Base-by-base conservation (phyloP, 345 rosid genomes). In the Sonneratia alba region DNA sequence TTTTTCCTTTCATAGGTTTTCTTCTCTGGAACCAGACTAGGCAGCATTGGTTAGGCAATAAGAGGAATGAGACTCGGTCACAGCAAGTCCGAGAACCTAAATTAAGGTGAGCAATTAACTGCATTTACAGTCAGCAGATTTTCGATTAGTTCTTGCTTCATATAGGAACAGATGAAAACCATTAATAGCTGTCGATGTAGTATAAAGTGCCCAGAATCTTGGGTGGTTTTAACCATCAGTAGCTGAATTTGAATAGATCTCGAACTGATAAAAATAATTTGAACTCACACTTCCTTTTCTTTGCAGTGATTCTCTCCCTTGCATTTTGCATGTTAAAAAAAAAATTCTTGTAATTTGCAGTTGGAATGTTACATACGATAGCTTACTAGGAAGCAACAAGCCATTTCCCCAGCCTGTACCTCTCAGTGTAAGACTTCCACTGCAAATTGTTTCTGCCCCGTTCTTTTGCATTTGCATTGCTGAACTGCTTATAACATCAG, bases 1-100 rank as follows among this genome's bases (percentile, higher is more conserved):
- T 72, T 37, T 64, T 47, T 34, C 53, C 19, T 69, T 72, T 70
- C 74, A 72, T 77, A 87, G 97, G 97, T 74, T 85, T 86, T 79
- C 85, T 84, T 80, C 90, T 89, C 71, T 92, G 97, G 97, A 85
- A 83, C 76, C 93, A 92, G 79, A 90, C 86, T 3, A 80, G 97
- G 80, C 90, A 88, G 75, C 87, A 81, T 37, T 92, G 97, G 96
- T 36, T 90, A 67, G 87, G 88, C 55, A 88, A 79, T 74, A 89
- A 82, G 77, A 87, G 69, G 74, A 36, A 75, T 7, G 84, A 70
- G n/a, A 79, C 76, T 36, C 75, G 57, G 9, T n/a, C 71, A 57
- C 75, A 70, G 18, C 80, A 72, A 43, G 79, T 73, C 72, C 85
- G 81, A 72, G 92, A 84, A 71, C 81, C 96, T 48, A 80, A 78